Conservation (phyloP, 169 alveolate species). For the Babesia ovis region DNA sequence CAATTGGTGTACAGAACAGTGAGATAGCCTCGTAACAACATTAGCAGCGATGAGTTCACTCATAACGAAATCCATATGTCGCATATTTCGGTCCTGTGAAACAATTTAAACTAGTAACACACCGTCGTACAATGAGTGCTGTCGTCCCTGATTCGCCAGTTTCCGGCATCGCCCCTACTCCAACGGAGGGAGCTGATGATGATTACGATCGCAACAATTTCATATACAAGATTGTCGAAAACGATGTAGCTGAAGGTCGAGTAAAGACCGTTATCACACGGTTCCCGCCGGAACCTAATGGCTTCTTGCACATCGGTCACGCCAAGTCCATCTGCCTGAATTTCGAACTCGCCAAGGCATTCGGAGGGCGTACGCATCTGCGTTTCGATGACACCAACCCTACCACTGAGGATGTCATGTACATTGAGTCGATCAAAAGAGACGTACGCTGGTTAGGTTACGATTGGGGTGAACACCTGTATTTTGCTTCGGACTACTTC, state of each 20-base stretch:
- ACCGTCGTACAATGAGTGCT: constrained; percentile 12
- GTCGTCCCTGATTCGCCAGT: constrained; percentile 9
- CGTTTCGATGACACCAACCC: constrained; percentile 99
- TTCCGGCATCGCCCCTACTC: neutral
- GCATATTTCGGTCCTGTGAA: neutral
- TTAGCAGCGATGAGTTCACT: constrained; percentile 7
- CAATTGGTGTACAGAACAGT: neutral
- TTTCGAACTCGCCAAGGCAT: constrained; percentile 91
- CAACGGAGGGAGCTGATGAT: neutral
- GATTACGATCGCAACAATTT: constrained; percentile 66
- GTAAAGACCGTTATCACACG: constrained; percentile 88
- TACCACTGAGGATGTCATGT: constrained; percentile 92
- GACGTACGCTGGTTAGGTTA: constrained; percentile 96
- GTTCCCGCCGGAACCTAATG: constrained; percentile 99
- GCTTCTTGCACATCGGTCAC: constrained; percentile 99
- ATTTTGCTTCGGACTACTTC: constrained; percentile 97
- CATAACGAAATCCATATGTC: neutral
- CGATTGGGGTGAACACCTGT: constrained; percentile 91
- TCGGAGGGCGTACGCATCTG: constrained; percentile 93
- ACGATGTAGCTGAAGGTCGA: constrained; percentile 77
- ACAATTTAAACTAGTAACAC: neutral
- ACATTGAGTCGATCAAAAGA: constrained; percentile 89
- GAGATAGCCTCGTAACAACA: neutral
- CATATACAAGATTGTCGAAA: constrained; percentile 81
- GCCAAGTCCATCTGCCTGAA: constrained; percentile 97